phyloP scores from a whole-genome alignment of 805 yeast genomes.

The Monosporozyma aerobia region DNA sequence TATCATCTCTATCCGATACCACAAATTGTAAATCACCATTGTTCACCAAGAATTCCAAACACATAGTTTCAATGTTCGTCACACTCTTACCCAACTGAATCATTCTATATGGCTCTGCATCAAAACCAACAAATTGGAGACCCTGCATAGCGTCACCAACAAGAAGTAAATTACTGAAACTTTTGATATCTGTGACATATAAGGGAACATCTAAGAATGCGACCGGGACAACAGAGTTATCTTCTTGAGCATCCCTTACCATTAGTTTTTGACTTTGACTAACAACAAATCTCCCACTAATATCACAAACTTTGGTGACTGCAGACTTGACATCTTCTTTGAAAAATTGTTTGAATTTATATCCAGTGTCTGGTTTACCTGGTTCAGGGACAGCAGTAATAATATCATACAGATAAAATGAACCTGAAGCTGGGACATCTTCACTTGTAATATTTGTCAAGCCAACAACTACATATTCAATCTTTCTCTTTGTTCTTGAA shows the following conservation, averaged over 20 bases:
- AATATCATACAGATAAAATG: constrained; percentile 62
- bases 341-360: constrained; percentile 62
- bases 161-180: constrained; percentile 72
- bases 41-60: constrained; percentile 56
- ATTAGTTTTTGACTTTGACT: constrained; percentile 78
- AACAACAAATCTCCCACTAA: constrained; percentile 74
- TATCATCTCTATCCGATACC: constrained; percentile 57
- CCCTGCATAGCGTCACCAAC: constrained; percentile 70
- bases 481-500: constrained; percentile 35
- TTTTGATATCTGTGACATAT: constrained; percentile 67
- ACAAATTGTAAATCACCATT: constrained; percentile 61
- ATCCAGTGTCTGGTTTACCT: constrained; percentile 73
- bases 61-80: constrained; percentile 47
- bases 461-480: constrained; percentile 71
- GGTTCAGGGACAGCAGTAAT: constrained; percentile 86
- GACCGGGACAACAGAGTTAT: constrained; percentile 80
- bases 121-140: constrained; percentile 77
- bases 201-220: constrained; percentile 87
- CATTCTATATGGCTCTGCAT: constrained; percentile 90
- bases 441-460: constrained; percentile 69
- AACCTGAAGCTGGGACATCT: constrained; percentile 72
- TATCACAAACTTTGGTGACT: constrained; percentile 63
- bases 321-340: constrained; percentile 78
- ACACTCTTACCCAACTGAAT: constrained; percentile 68
- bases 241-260: constrained; percentile 77